Conservation (phyloP, 2,329 filamentous ascomycete species). For the Trichoderma sp. region DNA sequence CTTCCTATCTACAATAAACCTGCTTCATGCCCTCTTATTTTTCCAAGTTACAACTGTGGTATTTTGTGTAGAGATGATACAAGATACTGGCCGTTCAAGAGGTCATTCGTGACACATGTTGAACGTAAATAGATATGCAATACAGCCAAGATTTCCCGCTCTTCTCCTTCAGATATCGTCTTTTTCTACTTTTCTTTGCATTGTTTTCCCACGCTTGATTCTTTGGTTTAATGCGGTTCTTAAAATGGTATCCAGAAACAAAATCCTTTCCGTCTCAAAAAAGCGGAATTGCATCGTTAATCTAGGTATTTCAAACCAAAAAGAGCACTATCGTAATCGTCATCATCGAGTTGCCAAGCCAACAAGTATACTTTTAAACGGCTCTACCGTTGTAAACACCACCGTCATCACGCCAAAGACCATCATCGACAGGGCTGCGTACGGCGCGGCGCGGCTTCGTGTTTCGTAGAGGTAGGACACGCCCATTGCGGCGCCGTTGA, state of each 20-base stretch:
- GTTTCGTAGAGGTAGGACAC: conserved; percentile 61
- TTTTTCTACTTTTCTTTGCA: too few relatives aligned
- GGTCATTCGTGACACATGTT: background rate
- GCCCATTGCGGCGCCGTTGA: conserved; percentile 65
- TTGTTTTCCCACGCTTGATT: background rate
- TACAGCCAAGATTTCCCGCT: background rate
- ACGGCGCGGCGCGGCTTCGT: conserved; percentile 56
- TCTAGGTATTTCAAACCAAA: background rate
- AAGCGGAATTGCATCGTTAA: background rate
- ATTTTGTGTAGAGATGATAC: background rate
- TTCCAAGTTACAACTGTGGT: conserved; percentile 1
- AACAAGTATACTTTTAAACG: conserved; percentile 47
- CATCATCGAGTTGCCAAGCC: conserved; percentile 36
- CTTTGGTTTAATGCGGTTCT: background rate
- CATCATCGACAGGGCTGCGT: conserved; percentile 61
- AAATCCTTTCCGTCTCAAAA: background rate
- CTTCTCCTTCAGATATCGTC: background rate
- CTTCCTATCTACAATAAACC: background rate
- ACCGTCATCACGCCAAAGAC: conserved; percentile 61
- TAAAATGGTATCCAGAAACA: conserved; percentile 15
- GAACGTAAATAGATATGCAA: background rate
- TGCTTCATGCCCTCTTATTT: background rate
- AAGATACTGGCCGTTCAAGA: background rate
- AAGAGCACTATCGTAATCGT: background rate
- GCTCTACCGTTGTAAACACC: conserved; percentile 54